phyloP scores from a whole-genome alignment of 768 basidiomycete species.

The Pulveroboletus frians region DNA sequence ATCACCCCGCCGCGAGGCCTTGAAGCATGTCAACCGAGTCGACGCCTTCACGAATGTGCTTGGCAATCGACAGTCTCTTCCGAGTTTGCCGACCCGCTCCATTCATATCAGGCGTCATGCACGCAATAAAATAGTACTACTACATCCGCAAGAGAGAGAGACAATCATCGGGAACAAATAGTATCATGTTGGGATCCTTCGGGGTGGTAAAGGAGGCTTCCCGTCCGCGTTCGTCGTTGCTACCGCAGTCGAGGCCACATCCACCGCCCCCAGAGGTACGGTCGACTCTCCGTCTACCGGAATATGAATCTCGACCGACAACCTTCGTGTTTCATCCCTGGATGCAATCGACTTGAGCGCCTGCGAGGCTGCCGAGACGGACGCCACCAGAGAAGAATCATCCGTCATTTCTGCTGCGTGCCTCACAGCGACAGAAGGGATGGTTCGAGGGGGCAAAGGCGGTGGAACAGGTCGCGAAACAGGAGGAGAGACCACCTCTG shows the following conservation, averaged over 20 bases:
- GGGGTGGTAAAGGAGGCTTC: conserved; percentile 35
- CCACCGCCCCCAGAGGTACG: conserved; percentile 1
- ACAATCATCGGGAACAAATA: background rate
- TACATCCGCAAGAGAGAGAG: background rate
- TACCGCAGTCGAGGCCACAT: conserved; percentile 3
- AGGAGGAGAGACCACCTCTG: conserved; percentile 15
- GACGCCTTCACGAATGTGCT: too few species aligned
- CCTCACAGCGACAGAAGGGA: conserved; percentile 28
- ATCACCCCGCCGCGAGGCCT: background rate
- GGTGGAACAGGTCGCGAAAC: conserved; percentile 31
- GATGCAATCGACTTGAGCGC: conserved; percentile 54
- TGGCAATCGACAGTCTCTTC: background rate
- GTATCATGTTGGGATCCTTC: conserved; percentile 17
- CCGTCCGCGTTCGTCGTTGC: conserved; percentile 2
- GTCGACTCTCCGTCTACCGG: conserved; percentile 3
- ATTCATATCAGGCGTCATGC: too few species aligned
- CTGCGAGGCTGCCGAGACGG: conserved; percentile 43
- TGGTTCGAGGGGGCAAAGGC: conserved; percentile 41
- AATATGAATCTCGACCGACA: conserved; percentile 20
- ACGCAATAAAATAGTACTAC: conserved; percentile 6
- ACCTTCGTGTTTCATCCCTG: conserved; percentile 36
- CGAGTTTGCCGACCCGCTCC: background rate
- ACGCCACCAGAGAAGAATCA: conserved; percentile 14
- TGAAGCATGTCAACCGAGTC: background rate
- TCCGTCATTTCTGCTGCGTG: conserved; percentile 26